Conservation (phyloP, 768 basidiomycete genomes). For the Cyathus striatus region DNA sequence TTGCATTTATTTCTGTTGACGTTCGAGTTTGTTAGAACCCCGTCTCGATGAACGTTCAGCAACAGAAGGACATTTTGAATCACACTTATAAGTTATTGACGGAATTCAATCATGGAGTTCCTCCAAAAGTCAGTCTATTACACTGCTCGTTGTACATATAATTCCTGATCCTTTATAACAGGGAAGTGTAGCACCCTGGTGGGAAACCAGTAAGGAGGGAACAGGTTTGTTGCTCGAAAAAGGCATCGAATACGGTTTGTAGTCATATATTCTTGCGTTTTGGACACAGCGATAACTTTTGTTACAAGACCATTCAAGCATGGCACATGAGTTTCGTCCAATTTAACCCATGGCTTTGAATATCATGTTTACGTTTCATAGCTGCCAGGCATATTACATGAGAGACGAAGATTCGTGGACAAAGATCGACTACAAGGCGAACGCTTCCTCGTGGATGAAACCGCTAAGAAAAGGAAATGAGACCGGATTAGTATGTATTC, state of each 20-base stretch:
- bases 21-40: slow-evolving; percentile 43
- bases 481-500: slow-evolving; percentile 57
- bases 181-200: slow-evolving; percentile 74
- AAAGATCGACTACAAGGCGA: slow-evolving; percentile 59
- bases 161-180: slow-evolving; percentile 5
- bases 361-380: slow-evolving; percentile 11
- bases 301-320: slow-evolving; percentile 48
- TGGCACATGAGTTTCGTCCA: slow-evolving; percentile 40
- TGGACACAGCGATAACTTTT: background rate
- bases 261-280: background rate
- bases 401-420: slow-evolving; percentile 68
- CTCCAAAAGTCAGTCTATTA: slow-evolving; percentile 34
- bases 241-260: slow-evolving; percentile 68
- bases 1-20: background rate
- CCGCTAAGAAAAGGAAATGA: slow-evolving; percentile 59
- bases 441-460: slow-evolving; percentile 70
- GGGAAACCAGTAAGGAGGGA: slow-evolving; percentile 71
- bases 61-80: slow-evolving; percentile 69
- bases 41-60: slow-evolving; percentile 49
- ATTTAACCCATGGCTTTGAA: background rate
- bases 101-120: slow-evolving; percentile 53
- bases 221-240: slow-evolving; percentile 60
- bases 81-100: slow-evolving; percentile 63
- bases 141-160: background rate
- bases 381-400: slow-evolving; percentile 63